phyloP scores from a whole-genome alignment of 371 early-diverging fungal species.

The Nematocida minor region DNA sequence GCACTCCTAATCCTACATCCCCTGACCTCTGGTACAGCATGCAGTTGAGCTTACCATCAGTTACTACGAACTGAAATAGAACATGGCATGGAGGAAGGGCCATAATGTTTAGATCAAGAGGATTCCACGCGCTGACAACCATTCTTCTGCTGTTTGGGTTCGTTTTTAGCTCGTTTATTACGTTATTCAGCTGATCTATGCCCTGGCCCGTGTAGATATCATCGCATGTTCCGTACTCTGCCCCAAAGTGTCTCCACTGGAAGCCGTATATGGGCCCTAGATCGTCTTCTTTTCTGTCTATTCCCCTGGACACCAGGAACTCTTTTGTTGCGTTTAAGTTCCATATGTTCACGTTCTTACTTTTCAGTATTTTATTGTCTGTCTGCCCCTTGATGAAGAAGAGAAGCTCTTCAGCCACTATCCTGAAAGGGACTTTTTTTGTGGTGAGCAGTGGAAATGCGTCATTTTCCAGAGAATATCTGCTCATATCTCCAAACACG shows the following conservation, averaged over 20 bases:
- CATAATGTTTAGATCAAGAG: slow-evolving; percentile 73
- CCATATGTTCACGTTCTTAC: slow-evolving; percentile 86
- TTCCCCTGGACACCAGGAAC: slow-evolving; percentile 76
- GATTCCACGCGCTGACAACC: slow-evolving; percentile 95
- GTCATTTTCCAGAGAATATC: slow-evolving; percentile 75
- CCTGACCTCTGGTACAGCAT: slow-evolving; percentile 93
- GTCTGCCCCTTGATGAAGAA: slow-evolving; percentile 92
- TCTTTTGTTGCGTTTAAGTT: slow-evolving; percentile 87
- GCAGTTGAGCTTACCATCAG: slow-evolving; percentile 70
- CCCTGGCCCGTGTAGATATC: slow-evolving; percentile 84
- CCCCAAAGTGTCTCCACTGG: slow-evolving; percentile 99
- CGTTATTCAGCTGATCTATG: slow-evolving; percentile 81
- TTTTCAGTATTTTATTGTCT: slow-evolving; percentile 72
- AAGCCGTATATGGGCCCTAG: slow-evolving; percentile 97
- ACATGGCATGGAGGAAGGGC: slow-evolving; percentile 89
- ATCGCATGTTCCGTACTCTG: slow-evolving; percentile 76
- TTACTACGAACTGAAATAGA: slow-evolving; percentile 81
- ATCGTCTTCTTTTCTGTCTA: slow-evolving; percentile 77
- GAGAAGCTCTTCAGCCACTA: slow-evolving; percentile 85
- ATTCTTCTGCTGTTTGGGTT: slow-evolving; percentile 84
- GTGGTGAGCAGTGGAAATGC: slow-evolving; percentile 87
- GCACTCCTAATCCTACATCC: slow-evolving; percentile 95
- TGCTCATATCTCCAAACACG: slow-evolving; percentile 81
- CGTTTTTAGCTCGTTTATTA: slow-evolving; percentile 72
- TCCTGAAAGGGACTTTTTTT: slow-evolving; percentile 81